Base-by-base conservation (phyloP, 805 yeast genomes). In the Diddensiella transvaalensis region DNA sequence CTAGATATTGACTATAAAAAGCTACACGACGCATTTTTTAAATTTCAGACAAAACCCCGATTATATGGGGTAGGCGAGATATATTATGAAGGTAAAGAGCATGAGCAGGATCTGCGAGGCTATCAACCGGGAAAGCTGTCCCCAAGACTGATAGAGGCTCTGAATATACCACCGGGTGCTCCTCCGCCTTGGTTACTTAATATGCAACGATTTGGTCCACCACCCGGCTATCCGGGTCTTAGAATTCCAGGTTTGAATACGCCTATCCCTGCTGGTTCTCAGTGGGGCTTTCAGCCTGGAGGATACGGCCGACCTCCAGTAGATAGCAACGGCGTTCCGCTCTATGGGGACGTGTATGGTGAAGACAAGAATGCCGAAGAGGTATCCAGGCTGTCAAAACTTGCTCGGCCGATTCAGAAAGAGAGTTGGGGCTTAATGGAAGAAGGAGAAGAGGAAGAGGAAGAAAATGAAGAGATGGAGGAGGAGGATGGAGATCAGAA, bases 1-100 rank as follows among this genome's bases (percentile, higher is more conserved):
- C 64, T 91, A 19, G 98, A 91, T 62, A 77, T 93, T 21, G 97
- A 91, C 65, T 90, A 85, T 62, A 83, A 78, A 53, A 85, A 80
- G 54, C 66, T 91, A 18, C 82, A 87, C 61, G 86, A 87, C 63
- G 96, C 96, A 0, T 90, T 91, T 60, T 90, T 88, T 74, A 83
- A 83, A 61, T 70, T 77, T 58, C 96, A 91, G 59, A 72, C 82
- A 0, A 83, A 80, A 57, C 97, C 97, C 0, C 70, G 74, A 38
- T 57, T 91, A 42, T 73, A 78, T n/a, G 73, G 71, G 1, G 83
- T 73, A 66, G 98, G 98, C 11, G 91, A 87, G 48, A 64, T 86
- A 8, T 88, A 79, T 64, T 85, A 75, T 58, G 97, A 90, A 61
- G 91, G 90, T 3, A 74, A 83, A 54, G 88, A 83, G 47, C 78